Evolutionary conservation across 1,284 basidiomycete genomes (phyloP), one percentile per base, ranked within the genome.

Genomic region (Tilletia caries): DNA sequence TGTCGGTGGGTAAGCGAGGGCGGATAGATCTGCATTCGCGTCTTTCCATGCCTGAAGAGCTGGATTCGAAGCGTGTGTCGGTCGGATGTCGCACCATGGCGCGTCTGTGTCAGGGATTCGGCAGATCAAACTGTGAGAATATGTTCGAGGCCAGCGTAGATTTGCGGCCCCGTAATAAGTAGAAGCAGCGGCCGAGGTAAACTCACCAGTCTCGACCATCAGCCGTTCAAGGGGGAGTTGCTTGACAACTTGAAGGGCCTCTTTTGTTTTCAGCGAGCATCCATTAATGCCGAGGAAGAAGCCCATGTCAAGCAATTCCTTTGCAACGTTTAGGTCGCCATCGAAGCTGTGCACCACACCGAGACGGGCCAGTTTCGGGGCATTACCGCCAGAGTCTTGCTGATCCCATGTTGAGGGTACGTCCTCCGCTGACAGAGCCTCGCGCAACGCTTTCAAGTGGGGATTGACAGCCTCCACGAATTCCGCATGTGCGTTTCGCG

Each of bases 271-370:
- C 73, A 95, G 84, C 1, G 90, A 90, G 81, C 93, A 94, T 0
- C 92, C 92, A 74, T 93, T 93, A 68, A 92, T 83, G 67, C 89
- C 89, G 68, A 92, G 87, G 64, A 71, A 81, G 8, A 80, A 71
- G 3, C 78, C 79, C 25, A 81, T 67, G 15, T 70, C 68, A 20
- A 93, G 88, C 68, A 92, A 84, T 79, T 95, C 91, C 8, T 84
- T 78, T 62, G 88, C 88, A 82, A 95, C 92, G 29, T 87, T 86
- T 1, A 81, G 74, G 0, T 87, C 88, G 0, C 92, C 93, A 0
- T 92, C 93, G 83, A 93, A 93, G 75, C 90, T 91, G 83, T 95
- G 93, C 8, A 93, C 92, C 8, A 94, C 92, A 29, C 81, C 81
- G 0, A 79, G 18, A 4, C 58, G 41, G 15, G 29, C 37, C 41